Evolutionary conservation across 2,329 filamentous ascomycete species (phyloP).

Genomic region (Alternaria ventricosa): DNA sequence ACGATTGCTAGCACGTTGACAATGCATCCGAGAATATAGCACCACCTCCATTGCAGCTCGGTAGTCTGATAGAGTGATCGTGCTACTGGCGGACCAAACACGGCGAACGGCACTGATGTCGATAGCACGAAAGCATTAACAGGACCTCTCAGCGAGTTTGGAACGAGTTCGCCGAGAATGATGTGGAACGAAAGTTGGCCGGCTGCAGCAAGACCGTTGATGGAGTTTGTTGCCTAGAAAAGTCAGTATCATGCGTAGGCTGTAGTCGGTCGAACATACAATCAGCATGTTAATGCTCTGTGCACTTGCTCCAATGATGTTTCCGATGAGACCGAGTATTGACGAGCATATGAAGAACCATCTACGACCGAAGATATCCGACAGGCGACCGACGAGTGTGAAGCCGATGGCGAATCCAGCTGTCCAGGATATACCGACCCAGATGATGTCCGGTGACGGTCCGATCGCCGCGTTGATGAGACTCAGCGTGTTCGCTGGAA

Average conservation of each 20-base stretch:
- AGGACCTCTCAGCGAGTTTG: constrained; percentile 39
- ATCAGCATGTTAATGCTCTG: constrained; percentile 43
- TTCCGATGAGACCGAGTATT: constrained; percentile 42
- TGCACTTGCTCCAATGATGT: constrained; percentile 47
- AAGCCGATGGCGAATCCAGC: constrained; percentile 47
- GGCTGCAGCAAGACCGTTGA: constrained; percentile 49
- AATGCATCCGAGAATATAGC: constrained; percentile 39
- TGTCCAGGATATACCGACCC: constrained; percentile 46
- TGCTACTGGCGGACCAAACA: constrained; percentile 41
- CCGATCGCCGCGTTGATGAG: constrained; percentile 49
- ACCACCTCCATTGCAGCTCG: constrained; percentile 42
- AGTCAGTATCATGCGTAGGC: constrained; percentile 1
- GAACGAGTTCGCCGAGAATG: constrained; percentile 49
- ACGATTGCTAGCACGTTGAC: constrained; percentile 36
- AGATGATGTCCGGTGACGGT: constrained; percentile 48
- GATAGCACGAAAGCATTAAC: constrained; percentile 46
- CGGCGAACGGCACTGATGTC: constrained; percentile 39
- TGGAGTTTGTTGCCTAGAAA: constrained; percentile 32
- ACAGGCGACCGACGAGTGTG: constrained; percentile 46
- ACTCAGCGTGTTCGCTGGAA: constrained; percentile 37
- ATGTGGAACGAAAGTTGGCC: constrained; percentile 50
- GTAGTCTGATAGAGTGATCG: constrained; percentile 40
- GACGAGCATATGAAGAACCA: constrained; percentile 46
- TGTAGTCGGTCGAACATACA: constrained; percentile 12
- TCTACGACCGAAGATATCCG: constrained; percentile 49